Evolutionary conservation across 2,329 filamentous ascomycete species (phyloP), one percentile per base, ranked within the genome.

Genomic region (Apiospora pterosperma): DNA sequence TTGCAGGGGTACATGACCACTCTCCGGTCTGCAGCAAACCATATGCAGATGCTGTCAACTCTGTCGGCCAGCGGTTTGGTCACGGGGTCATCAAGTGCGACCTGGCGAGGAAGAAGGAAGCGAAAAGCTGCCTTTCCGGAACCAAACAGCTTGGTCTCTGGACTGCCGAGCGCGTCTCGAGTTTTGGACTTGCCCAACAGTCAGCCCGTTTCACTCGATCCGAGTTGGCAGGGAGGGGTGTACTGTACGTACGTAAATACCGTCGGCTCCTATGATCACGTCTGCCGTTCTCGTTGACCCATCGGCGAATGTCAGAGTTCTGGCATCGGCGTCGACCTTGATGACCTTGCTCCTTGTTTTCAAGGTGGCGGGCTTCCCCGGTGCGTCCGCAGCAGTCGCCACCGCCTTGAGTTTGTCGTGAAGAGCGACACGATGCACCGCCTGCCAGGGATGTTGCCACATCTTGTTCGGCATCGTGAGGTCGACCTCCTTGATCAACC

Each of bases 101-200:
- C 66, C 19, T 72, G 63, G 1, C 79, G 78, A 0, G 80, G 76
- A 0, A 88, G 78, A 5, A 87, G 71, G 72, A 87, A 88, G 8
- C 86, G 79, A 70, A 86, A 88, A 0, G 85, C 85, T 52, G 81
- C 84, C 70, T 86, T 86, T 3, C 85, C 85, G 3, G 80, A 82
- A 36, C 77, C 76, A 60, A 80, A 79, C 0, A 80, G 73, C 25
- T 65, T 72, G 23, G 64, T 44, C 19, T 75, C 68, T n/a, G 69
- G 78, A 0, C 85, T 76, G 34, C 78, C 75, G 1, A 79, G 73
- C 0, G 85, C 80, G 59, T 75, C 79, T 62, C 77, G 80, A 3
- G 78, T 70, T 36, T 64, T 68, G 16, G 70, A 71, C 69, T 72
- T 10, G n/a, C 6, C 10, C 34, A 6, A 21, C 8, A 21, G 7